These are phyloP conservation scores for Ganoderma sinense DNA, from an alignment of 1,284 basidiomycete species.

Conservation along the genomic window DNA sequence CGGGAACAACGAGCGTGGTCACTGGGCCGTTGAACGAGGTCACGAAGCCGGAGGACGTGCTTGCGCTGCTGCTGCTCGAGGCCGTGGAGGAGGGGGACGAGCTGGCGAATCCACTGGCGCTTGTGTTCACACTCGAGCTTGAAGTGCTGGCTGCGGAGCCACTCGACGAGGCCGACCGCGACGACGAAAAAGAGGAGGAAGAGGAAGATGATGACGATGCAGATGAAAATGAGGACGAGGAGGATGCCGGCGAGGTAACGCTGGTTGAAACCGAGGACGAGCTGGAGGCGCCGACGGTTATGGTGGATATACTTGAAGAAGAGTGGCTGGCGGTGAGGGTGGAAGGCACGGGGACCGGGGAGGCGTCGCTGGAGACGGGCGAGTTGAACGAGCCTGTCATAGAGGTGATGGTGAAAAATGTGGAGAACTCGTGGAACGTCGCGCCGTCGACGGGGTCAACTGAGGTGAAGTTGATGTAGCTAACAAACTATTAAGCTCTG, in stretches of 20 bases:
- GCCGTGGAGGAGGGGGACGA: neutral
- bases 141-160: neutral
- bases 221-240: slow-evolving; percentile 4
- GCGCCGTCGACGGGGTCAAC: slow-evolving; percentile 46
- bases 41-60: neutral
- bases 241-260: slow-evolving; percentile 11
- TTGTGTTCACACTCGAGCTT: neutral
- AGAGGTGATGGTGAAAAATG: slow-evolving; percentile 58
- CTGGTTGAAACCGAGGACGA: slow-evolving; percentile 6
- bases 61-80: neutral
- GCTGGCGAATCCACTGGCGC: neutral
- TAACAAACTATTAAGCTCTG: slow-evolving; percentile 32
- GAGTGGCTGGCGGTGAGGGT: slow-evolving; percentile 36
- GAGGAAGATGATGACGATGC: slow-evolving; percentile 2
- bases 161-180: neutral
- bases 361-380: slow-evolving; percentile 56
- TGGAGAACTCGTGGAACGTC: slow-evolving; percentile 58
- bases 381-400: slow-evolving; percentile 66
- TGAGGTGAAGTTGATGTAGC: slow-evolving; percentile 67
- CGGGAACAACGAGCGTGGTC: slow-evolving; percentile 9
- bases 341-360: slow-evolving; percentile 54
- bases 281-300: slow-evolving; percentile 10
- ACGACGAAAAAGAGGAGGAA: neutral
- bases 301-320: slow-evolving; percentile 28
- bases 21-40: neutral